These are phyloP conservation scores for Bocquillonia castaneifolia DNA, from an alignment of 441 rosid species.

Conservation along the genomic window DNA sequence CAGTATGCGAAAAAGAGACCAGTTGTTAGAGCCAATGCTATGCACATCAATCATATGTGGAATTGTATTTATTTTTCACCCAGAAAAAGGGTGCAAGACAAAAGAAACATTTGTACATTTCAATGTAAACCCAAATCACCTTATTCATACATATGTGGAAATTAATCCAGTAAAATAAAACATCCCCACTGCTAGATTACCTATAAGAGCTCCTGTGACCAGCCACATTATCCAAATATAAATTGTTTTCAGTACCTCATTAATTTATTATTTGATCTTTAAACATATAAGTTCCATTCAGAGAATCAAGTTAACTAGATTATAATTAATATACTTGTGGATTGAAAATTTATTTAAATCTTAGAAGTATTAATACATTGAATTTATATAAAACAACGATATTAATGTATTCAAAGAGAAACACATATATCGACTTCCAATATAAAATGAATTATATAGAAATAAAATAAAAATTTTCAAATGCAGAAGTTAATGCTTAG, in stretches of 20 bases:
- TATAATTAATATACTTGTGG: no score
- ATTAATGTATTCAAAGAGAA: no score
- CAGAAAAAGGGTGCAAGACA: background rate
- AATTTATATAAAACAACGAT: no score
- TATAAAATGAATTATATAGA: no score
- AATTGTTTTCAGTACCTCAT: background rate
- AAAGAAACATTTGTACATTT: background rate
- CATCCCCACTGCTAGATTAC: background rate
- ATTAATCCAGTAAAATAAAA: background rate
- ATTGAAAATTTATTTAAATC: no score
- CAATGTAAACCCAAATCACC: background rate
- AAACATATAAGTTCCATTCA: background rate
- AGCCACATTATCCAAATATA: background rate
- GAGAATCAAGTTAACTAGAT: background rate
- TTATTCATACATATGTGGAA: background rate
- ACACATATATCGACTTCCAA: no score
- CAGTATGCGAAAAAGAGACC: background rate
- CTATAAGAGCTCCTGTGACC: background rate
- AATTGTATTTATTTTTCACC: background rate
- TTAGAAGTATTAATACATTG: no score
- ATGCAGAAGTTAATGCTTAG: no score
- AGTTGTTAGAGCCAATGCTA: background rate
- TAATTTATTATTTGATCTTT: background rate
- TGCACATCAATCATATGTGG: background rate
- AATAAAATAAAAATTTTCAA: no score